Evolutionary conservation across 2,329 filamentous ascomycete species (phyloP).

Genomic region (Celoporthe dispersa): DNA sequence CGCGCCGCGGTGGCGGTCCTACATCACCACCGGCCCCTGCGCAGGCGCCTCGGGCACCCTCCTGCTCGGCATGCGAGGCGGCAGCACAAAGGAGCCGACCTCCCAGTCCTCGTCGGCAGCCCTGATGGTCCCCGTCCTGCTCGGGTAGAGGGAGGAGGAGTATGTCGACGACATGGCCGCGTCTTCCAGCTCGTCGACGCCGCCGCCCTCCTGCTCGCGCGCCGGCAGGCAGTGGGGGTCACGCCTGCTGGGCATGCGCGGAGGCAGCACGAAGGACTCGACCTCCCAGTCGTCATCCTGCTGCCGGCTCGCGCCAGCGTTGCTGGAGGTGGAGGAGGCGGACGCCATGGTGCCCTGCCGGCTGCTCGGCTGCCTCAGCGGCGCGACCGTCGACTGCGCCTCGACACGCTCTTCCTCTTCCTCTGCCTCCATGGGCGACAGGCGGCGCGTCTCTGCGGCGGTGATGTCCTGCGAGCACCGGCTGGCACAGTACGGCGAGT

Average conservation of each 20-base stretch:
- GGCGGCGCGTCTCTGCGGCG: constrained; percentile 19
- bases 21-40: background rate
- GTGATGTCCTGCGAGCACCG: constrained; percentile 26
- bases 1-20: background rate
- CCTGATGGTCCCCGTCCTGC: constrained; percentile 6
- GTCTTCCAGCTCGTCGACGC: constrained; percentile 23
- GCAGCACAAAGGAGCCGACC: constrained; percentile 25
- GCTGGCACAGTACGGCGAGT: background rate
- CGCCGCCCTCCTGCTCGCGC: no score
- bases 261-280: constrained; percentile 25
- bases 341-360: constrained; percentile 16
- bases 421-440: constrained; percentile 24
- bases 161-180: constrained; percentile 24
- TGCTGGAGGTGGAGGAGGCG: background rate
- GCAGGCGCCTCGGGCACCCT: background rate
- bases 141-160: background rate
- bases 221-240: constrained; percentile 4
- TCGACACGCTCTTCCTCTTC: constrained; percentile 20
- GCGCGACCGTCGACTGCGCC: constrained; percentile 18
- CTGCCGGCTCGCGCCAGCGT: background rate
- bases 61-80: constrained; percentile 28
- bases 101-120: constrained; percentile 20
- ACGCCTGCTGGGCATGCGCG: constrained; percentile 27
- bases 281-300: constrained; percentile 24
- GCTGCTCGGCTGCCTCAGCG: constrained; percentile 19